phyloP scores from a whole-genome alignment of 139 green algal species.

The Picochlorum sp. region DNA sequence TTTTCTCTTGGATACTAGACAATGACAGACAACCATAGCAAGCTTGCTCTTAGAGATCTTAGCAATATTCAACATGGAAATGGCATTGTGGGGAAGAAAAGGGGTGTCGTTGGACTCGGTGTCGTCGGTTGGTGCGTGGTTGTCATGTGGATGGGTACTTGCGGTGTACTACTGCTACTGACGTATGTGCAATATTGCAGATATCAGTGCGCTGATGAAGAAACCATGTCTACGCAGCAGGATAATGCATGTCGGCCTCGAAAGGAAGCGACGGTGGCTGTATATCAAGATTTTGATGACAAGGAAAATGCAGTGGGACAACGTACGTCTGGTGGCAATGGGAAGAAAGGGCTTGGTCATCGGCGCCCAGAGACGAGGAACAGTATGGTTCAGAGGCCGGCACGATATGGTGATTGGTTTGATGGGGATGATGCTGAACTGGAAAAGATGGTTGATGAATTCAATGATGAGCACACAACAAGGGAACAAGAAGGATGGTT shows the following conservation, averaged over 20 bases:
- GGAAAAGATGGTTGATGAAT: conserved; percentile 17
- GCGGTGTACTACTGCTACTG: no score
- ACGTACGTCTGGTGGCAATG: not conserved
- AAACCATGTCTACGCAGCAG: not conserved
- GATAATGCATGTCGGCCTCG: not conserved
- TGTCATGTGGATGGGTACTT: no score
- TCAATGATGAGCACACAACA: conserved; percentile 6
- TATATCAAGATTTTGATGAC: not conserved
- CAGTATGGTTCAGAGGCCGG: conserved; percentile 7
- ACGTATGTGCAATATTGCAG: not conserved
- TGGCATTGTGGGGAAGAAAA: no score
- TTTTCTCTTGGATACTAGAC: no score
- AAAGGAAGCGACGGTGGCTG: conserved; percentile 7
- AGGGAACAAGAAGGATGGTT: not conserved
- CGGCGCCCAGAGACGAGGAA: not conserved
- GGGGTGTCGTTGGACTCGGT: no score
- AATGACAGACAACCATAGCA: no score
- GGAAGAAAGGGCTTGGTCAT: not conserved
- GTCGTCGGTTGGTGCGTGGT: no score
- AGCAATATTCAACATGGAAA: no score
- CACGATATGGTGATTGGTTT: conserved; percentile 28
- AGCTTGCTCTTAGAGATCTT: no score
- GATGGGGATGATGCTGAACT: conserved; percentile 21
- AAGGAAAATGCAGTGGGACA: not conserved
- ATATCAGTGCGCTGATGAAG: conserved; percentile 2